Conservation (phyloP, 805 yeast genomes). For the Maudiozyma turicensis region DNA sequence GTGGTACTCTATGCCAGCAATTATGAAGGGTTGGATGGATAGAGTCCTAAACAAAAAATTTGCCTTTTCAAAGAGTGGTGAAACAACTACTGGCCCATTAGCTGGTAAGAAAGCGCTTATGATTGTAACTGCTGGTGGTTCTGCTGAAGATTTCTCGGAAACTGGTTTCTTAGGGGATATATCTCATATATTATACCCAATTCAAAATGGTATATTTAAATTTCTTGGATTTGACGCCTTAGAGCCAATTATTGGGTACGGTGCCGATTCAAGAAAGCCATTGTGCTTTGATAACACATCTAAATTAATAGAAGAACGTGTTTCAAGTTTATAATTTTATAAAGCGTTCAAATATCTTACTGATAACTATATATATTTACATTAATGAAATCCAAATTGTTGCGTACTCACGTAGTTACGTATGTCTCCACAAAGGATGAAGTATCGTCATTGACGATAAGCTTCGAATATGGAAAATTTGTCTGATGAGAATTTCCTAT, state of each 20-base stretch:
- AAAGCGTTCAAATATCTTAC: too few relatives aligned
- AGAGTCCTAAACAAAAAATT: slow-evolving; percentile 19
- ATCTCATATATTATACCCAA: slow-evolving; percentile 17
- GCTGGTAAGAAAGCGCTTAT: slow-evolving; percentile 14
- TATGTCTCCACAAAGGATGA: too few relatives aligned
- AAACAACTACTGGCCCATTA: slow-evolving; percentile 9
- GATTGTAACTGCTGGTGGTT: slow-evolving; percentile 13
- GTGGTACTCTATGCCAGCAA: slow-evolving; percentile 28
- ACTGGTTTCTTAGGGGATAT: slow-evolving; percentile 19
- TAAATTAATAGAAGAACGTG: not conserved
- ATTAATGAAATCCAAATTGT: too few relatives aligned
- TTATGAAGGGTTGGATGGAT: slow-evolving; percentile 26
- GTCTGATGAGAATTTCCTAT: too few relatives aligned
- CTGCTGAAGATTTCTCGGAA: slow-evolving; percentile 5
- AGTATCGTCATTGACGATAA: too few relatives aligned
- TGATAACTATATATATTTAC: too few relatives aligned
- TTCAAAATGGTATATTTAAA: slow-evolving; percentile 18
- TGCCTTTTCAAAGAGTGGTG: slow-evolving; percentile 17
- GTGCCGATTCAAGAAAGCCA: slow-evolving; percentile 2
- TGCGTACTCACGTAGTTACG: too few relatives aligned
- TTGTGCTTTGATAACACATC: not conserved
- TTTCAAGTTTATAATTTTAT: not conserved
- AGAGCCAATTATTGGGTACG: slow-evolving; percentile 11
- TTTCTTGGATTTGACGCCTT: slow-evolving; percentile 18
- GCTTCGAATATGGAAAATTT: too few relatives aligned